Conservation (phyloP, 768 basidiomycete genomes). For the Lyophyllum semitale region DNA sequence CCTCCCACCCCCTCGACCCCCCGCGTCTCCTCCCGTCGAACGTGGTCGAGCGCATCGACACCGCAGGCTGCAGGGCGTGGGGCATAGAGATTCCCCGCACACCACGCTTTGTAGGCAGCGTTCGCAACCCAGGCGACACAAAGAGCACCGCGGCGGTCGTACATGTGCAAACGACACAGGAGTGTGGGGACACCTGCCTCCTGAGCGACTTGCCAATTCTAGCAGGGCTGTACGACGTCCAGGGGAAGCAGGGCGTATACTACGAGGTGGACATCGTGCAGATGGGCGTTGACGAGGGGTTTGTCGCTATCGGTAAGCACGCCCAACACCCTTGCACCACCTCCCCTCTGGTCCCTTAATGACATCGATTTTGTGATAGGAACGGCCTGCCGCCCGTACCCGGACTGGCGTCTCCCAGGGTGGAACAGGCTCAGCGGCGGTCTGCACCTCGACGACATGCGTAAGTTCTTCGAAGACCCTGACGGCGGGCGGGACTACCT, state of each 20-base stretch:
- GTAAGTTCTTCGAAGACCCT: constrained; percentile 73
- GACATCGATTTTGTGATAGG: constrained; percentile 35
- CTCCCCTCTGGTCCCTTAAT: not conserved
- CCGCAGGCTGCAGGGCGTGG: constrained; percentile 54
- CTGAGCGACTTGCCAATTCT: constrained; percentile 62
- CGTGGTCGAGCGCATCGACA: constrained; percentile 51
- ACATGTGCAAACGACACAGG: constrained; percentile 39
- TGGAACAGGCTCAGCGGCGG: constrained; percentile 71
- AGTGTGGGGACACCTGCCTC: constrained; percentile 54
- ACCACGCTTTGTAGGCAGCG: constrained; percentile 45
- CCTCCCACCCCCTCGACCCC: constrained; percentile 33
- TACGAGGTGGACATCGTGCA: constrained; percentile 58
- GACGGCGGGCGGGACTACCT: constrained; percentile 62
- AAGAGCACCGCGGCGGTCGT: constrained; percentile 36
- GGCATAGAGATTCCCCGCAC: constrained; percentile 42
- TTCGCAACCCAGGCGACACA: constrained; percentile 36
- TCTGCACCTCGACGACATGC: constrained; percentile 69
- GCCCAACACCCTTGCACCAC: not conserved
- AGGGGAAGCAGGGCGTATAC: constrained; percentile 58
- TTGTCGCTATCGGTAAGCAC: constrained; percentile 57
- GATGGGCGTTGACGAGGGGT: constrained; percentile 46
- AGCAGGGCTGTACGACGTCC: constrained; percentile 59
- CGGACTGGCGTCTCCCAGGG: constrained; percentile 65
- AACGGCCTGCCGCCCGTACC: constrained; percentile 66
- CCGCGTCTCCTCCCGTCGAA: constrained; percentile 53